Evolutionary conservation across 2,329 filamentous ascomycete genomes (phyloP).

Genomic region (Cladobotryum protrusum): DNA sequence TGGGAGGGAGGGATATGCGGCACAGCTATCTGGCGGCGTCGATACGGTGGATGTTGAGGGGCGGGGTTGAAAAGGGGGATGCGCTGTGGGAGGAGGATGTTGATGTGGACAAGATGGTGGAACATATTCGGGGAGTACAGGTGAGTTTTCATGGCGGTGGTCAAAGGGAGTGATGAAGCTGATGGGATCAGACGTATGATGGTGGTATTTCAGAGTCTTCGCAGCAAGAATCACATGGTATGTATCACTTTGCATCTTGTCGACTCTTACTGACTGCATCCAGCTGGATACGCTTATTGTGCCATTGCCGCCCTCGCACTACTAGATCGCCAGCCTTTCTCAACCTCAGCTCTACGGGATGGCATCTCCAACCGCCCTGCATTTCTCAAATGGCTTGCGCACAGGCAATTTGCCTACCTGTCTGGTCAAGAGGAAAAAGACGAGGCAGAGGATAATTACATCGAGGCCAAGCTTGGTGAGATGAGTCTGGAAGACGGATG

Average conservation of each 20-base stretch:
- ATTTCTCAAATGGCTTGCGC: slow-evolving; percentile 52
- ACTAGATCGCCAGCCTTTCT: slow-evolving; percentile 45
- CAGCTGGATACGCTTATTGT: slow-evolving; percentile 90
- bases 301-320: slow-evolving; percentile 72
- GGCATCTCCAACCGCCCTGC: slow-evolving; percentile 28
- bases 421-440: slow-evolving; percentile 41
- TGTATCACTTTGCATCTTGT: slow-evolving; percentile 15
- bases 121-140: slow-evolving; percentile 63
- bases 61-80: slow-evolving; percentile 44
- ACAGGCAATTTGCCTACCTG: slow-evolving; percentile 58
- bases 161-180: neutral
- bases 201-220: slow-evolving; percentile 75
- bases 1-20: slow-evolving; percentile 76
- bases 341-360: slow-evolving; percentile 24
- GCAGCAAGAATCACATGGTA: slow-evolving; percentile 78
- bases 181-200: slow-evolving; percentile 62
- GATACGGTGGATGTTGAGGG: slow-evolving; percentile 75
- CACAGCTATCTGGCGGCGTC: slow-evolving; percentile 81
- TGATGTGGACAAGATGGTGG: slow-evolving; percentile 61
- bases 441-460: slow-evolving; percentile 35
- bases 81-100: slow-evolving; percentile 62
- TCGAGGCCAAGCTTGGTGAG: slow-evolving; percentile 29
- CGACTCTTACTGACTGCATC: neutral
- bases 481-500: slow-evolving; percentile 26
- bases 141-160: slow-evolving; percentile 16